A percentile compares a stretch with the other conserved stretches of the same genome.
These are phyloP conservation scores for Salvia rosmarinus DNA, from an alignment of 257 asterid genomes.

Conservation along the genomic window DNA sequence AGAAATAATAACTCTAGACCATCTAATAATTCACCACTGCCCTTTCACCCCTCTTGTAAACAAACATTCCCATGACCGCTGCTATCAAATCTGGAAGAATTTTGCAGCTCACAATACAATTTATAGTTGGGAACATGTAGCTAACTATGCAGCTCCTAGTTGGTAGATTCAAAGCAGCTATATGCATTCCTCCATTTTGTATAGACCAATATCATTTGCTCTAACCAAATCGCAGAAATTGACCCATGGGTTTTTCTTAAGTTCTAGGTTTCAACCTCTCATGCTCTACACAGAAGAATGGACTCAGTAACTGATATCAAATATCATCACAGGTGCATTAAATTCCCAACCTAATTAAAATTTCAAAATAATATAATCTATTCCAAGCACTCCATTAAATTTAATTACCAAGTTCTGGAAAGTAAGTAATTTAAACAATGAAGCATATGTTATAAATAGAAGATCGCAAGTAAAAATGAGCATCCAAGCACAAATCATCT, in stretches of 20 bases:
- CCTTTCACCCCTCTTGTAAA: too few relatives aligned
- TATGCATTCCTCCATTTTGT: too few relatives aligned
- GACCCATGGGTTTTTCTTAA: not conserved
- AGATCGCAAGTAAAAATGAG: slow-evolving; percentile 5
- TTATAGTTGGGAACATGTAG: too few relatives aligned
- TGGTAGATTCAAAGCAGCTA: too few relatives aligned
- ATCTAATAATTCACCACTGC: too few relatives aligned
- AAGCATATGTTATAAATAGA: not conserved
- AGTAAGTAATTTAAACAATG: slow-evolving; percentile 1
- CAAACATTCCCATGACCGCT: too few relatives aligned
- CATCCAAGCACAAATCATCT: not conserved
- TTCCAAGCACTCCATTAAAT: not conserved
- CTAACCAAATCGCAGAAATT: too few relatives aligned
- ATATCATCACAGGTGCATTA: not conserved
- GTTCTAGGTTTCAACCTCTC: not conserved
- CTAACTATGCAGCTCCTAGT: too few relatives aligned
- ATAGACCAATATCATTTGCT: too few relatives aligned
- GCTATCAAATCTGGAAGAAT: too few relatives aligned
- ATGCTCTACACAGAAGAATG: not conserved
- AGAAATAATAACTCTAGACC: too few relatives aligned
- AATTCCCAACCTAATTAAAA: not conserved
- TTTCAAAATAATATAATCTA: not conserved
- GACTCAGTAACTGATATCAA: not conserved
- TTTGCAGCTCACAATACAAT: too few relatives aligned
- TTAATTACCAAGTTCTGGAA: not conserved